Evolutionary conservation across 331 rosid genomes (phyloP), one percentile per base, ranked within the genome.

Genomic region (Telfairia occidentalis): DNA sequence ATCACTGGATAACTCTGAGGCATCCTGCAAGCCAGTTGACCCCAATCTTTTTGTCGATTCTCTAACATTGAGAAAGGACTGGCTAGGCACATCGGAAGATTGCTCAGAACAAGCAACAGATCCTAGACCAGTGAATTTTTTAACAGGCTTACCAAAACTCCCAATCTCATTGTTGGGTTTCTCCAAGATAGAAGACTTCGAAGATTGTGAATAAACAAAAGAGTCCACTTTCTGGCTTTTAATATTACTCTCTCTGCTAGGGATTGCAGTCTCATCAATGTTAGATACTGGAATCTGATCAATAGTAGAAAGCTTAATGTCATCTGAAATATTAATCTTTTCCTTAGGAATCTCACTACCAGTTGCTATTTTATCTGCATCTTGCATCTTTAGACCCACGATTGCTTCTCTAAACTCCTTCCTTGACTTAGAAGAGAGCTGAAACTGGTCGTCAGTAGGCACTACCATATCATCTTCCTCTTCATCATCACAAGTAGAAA

Each of bases 1-100:
- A 71, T 76, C 81, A 54, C 87, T 78, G 26, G 87, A 72, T 54
- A 63, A 83, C 81, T 60, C 84, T 77, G 87, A 78, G 82, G 82
- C 70, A 78, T 43, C 84, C 32, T 65, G 82, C 12, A 78, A 73
- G 78, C 78, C 84, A 65, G 74, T 35, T 29, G 81, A 76, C 65
- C 79, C 85, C 77, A 54, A 75, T 71, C 78, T 70, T 73, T 28
- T 78, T 7, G 28, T 52, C 40, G 79, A 80, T 28, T 67, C 84
- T 77, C 58, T 58, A 23, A 73, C 67, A 69, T 72, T 77, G 65
- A 28, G 49, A 81, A 80, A 78, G 29, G 87, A 76, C 34, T 84
- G 83, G 70, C 77, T 78, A 77, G 82, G 78, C 74, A 86, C 45
- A 73, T 70, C 75, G 74, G 75, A 76, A 43, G 71, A 16, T 10